A percentile compares a stretch with the other conserved stretches of the same genome.
Conservation (phyloP, 1,284 basidiomycete genomes). For the Ustilago trichophora region DNA sequence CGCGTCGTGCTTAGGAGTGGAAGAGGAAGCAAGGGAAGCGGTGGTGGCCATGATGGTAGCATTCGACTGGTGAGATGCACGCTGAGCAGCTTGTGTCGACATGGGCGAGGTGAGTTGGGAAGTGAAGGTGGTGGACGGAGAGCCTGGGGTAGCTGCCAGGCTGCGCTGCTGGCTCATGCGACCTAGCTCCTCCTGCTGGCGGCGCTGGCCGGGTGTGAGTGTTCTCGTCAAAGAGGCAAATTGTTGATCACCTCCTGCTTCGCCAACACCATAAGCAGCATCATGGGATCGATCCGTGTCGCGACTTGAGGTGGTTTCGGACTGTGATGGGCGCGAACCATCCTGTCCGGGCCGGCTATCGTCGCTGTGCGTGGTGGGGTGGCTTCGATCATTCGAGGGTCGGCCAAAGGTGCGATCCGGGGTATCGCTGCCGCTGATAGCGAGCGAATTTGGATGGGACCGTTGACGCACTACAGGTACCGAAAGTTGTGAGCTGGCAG, state of each 20-base stretch:
- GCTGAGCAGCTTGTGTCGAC: constrained; percentile 1
- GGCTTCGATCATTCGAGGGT: constrained; percentile 9
- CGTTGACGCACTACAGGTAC: not conserved
- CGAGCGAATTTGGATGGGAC: constrained; percentile 1
- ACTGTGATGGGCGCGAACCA: constrained; percentile 14
- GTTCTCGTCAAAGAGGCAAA: constrained; percentile 9
- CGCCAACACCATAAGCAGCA: constrained; percentile 26
- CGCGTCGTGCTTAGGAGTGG: constrained; percentile 13
- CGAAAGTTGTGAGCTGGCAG: not conserved
- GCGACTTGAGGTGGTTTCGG: constrained; percentile 23
- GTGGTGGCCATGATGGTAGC: constrained; percentile 12
- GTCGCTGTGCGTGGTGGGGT: not conserved
- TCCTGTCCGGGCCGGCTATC: constrained; percentile 6
- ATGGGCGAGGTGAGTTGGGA: constrained; percentile 3
- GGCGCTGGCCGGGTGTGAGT: constrained; percentile 10
- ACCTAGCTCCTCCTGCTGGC: constrained; percentile 19
- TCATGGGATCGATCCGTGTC: constrained; percentile 15
- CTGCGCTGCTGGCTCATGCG: constrained; percentile 23
- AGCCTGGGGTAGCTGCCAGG: not conserved
- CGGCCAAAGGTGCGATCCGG: constrained; percentile 22
- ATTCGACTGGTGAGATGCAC: constrained; percentile 24
- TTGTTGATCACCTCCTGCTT: constrained; percentile 19
- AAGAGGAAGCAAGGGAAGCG: constrained; percentile 7
- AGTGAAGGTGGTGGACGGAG: not conserved
- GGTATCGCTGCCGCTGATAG: constrained; percentile 5